Conservation (phyloP, 2,329 filamentous ascomycete species). For the Colletotrichum sp. region DNA sequence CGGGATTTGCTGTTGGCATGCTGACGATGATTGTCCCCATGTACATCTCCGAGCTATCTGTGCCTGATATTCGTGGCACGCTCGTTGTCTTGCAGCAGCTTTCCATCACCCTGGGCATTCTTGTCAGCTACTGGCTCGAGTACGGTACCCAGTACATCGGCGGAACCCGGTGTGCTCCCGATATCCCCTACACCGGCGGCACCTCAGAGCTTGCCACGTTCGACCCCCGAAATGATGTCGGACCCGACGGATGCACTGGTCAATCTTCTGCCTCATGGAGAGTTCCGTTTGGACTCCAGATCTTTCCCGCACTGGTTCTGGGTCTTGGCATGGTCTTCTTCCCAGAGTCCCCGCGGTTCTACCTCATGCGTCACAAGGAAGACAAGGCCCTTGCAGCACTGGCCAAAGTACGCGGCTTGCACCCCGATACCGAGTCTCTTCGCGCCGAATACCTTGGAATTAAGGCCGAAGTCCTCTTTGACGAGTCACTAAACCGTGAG, state of each 20-base stretch:
- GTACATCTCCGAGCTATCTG: constrained; percentile 53
- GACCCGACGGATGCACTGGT: constrained; percentile 38
- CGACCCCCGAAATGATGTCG: constrained; percentile 46
- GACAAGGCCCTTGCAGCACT: constrained; percentile 34
- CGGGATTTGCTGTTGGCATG: constrained; percentile 48
- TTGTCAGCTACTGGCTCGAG: constrained; percentile 47
- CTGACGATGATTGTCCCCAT: constrained; percentile 44
- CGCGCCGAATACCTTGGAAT: constrained; percentile 37
- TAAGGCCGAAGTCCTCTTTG: constrained; percentile 40
- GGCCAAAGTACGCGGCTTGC: constrained; percentile 35
- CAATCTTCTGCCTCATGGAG: constrained; percentile 49
- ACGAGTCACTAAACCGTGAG: constrained; percentile 31
- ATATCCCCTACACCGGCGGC: constrained; percentile 50
- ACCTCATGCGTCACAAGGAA: constrained; percentile 33
- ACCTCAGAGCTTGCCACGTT: constrained; percentile 41
- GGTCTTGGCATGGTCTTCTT: constrained; percentile 60
- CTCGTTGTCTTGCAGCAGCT: constrained; percentile 50
- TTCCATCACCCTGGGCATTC: constrained; percentile 46
- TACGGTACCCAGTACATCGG: constrained; percentile 45
- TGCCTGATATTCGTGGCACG: constrained; percentile 51
- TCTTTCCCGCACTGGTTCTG: constrained; percentile 58
- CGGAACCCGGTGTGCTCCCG: constrained; percentile 50
- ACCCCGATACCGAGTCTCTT: constrained; percentile 33
- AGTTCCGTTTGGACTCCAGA: constrained; percentile 53
- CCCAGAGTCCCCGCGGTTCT: constrained; percentile 39